These are phyloP conservation scores for Piromyces sp. DNA, from an alignment of 192 early-diverging fungal species.

Conservation along the genomic window DNA sequence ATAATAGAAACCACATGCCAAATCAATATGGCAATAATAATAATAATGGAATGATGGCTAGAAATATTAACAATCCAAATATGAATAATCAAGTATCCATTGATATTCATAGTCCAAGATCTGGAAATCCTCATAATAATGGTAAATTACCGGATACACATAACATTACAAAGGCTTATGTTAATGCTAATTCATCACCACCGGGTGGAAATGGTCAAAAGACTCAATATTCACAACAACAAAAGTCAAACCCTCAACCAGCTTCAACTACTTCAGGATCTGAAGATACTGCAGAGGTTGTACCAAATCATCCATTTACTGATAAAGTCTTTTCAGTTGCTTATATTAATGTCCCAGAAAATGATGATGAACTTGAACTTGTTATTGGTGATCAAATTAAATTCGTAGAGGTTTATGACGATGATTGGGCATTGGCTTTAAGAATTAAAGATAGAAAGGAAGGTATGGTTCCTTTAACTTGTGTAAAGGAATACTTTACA, in stretches of 20 bases:
- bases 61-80: too few species aligned
- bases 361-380: neutral
- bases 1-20: too few species aligned
- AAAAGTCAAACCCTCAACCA: neutral
- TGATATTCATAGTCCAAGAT: neutral
- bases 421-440: neutral
- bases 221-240: too few species aligned
- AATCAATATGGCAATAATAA: too few species aligned
- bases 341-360: neutral
- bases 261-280: neutral
- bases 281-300: neutral
- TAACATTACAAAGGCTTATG: neutral
- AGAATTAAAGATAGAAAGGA: neutral
- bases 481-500: neutral
- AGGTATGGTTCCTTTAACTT: neutral
- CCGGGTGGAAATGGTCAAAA: neutral
- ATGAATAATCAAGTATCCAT: neutral
- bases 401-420: neutral
- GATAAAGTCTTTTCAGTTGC: neutral
- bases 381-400: neutral
- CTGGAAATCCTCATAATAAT: neutral
- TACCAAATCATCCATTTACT: neutral
- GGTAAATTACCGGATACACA: neutral
- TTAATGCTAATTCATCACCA: neutral
- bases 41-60: too few species aligned